Base-by-base conservation (phyloP, 140 eudicot species). In the Oenanthe javanica region DNA sequence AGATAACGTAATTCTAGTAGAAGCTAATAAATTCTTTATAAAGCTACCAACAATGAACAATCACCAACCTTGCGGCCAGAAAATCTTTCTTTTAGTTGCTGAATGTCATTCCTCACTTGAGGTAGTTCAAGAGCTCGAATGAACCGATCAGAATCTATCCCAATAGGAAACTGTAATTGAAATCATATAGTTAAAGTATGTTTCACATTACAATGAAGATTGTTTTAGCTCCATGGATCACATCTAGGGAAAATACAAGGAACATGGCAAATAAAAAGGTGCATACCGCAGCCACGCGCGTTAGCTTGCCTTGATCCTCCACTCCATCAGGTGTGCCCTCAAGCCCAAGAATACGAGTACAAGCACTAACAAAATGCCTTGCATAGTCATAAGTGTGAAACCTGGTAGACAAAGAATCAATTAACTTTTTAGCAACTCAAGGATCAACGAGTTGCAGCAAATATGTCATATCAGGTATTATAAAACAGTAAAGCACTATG, bases 381-480 rank as follows among this genome's bases (percentile, higher is more conserved):
- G 98, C 98, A 83, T 91, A 93, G 85, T 93, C 97, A 79, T 93
- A 91, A 6, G 98, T 93, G 80, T 93, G 98, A 84, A 93, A 93
- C 23, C 97, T 93, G 85, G 77, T 84, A 5, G 61, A 13, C 49
- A 51, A 83, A 67, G n/a, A 64, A 46, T 6, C 52, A 74, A 54
- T 79, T 10, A 42, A 63, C 64, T 45, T 14, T 54, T 16, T 19
- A 21, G 25, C 19, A 16, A 66, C 51, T 54, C 18, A 16, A 63
- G 55, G 42, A 81, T 19, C 36, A 52, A 1, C 47, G 15, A 75
- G 48, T 25, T 84, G 70, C 75, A 25, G 36, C 74, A 57, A 59
- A 75, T 38, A 74, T 59, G 49, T 25, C 57, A 52, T 0, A 16
- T 55, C 8, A 16, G 52, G 23, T 55, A 31, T 19, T 70, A 70